Percentiles rank a stretch among this genome's conserved stretches.
phyloP scores from a whole-genome alignment of 768 basidiomycete species.

The Austroboletus eburneus region DNA sequence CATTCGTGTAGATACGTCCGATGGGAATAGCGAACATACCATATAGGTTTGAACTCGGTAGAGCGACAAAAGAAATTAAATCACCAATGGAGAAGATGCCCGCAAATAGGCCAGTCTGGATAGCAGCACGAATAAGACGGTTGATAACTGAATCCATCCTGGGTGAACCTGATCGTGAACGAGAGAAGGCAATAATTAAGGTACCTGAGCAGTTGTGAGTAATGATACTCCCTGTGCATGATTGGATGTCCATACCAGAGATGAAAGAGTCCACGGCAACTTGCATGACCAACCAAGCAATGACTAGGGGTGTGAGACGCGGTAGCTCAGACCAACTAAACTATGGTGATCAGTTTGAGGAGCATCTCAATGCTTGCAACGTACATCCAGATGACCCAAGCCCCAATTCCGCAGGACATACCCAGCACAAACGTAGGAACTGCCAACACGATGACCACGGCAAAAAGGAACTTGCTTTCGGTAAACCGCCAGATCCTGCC shows the following conservation, averaged over 20 bases:
- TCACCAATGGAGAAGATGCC: constrained; percentile 23
- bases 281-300: constrained; percentile 46
- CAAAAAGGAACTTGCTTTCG: constrained; percentile 22
- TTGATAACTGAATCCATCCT: constrained; percentile 43
- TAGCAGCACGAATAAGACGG: constrained; percentile 7
- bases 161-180: constrained; percentile 46
- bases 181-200: not conserved
- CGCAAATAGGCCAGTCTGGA: constrained; percentile 5
- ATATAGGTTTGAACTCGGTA: constrained; percentile 31
- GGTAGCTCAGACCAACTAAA: constrained; percentile 40
- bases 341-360: not conserved
- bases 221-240: not conserved
- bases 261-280: constrained; percentile 42
- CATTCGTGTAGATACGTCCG: constrained; percentile 45
- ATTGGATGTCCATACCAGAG: constrained; percentile 30
- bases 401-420: constrained; percentile 38
- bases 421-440: constrained; percentile 41
- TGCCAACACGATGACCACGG: constrained; percentile 36
- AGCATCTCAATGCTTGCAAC: constrained; percentile 6
- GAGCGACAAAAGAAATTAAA: constrained; percentile 34
- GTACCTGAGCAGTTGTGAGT: constrained; percentile 13
- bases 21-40: constrained; percentile 38
- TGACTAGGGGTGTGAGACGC: constrained; percentile 39
- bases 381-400: constrained; percentile 40
- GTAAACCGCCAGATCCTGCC: constrained; percentile 17